Evolutionary conservation across 1,284 basidiomycete species (phyloP).

Genomic region (Binderoboletus segoi): DNA sequence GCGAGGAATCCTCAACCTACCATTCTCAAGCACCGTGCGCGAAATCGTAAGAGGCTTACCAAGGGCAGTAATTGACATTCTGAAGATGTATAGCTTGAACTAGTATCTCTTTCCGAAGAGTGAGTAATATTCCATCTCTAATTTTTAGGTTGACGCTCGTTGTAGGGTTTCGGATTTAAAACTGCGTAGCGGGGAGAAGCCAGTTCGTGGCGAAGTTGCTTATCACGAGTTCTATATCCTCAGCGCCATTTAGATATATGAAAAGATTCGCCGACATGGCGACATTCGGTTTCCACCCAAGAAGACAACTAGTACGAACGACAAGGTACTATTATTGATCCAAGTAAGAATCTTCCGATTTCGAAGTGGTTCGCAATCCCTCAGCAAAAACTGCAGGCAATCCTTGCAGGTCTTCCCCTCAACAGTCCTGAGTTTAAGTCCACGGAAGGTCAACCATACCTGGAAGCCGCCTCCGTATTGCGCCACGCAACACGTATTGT

Average conservation of each 20-base stretch:
- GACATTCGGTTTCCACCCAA: constrained; percentile 74
- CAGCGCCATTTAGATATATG: constrained; percentile 49
- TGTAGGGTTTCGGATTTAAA: constrained; percentile 65
- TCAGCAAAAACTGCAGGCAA: constrained; percentile 50
- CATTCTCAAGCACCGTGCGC: constrained; percentile 53
- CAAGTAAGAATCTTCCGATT: constrained; percentile 48
- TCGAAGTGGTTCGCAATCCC: background rate
- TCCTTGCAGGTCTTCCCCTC: constrained; percentile 71
- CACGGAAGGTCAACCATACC: constrained; percentile 66
- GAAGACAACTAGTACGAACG: constrained; percentile 64
- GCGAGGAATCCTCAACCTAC: constrained; percentile 62
- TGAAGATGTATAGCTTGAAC: constrained; percentile 55
- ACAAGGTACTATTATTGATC: constrained; percentile 74
- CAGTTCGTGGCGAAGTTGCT: constrained; percentile 40
- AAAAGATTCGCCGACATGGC: constrained; percentile 63
- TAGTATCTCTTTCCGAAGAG: constrained; percentile 70
- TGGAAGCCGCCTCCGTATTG: constrained; percentile 69
- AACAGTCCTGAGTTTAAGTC: constrained; percentile 66
- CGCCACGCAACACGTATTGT: constrained; percentile 69
- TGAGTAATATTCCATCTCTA: constrained; percentile 28
- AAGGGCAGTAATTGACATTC: background rate
- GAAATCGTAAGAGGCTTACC: constrained; percentile 57
- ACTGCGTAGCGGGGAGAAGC: constrained; percentile 70
- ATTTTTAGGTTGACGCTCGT: constrained; percentile 3
- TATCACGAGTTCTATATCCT: background rate